Evolutionary conservation across 2,329 filamentous ascomycete species (phyloP).

Genomic region (Aspergillus tanneri): DNA sequence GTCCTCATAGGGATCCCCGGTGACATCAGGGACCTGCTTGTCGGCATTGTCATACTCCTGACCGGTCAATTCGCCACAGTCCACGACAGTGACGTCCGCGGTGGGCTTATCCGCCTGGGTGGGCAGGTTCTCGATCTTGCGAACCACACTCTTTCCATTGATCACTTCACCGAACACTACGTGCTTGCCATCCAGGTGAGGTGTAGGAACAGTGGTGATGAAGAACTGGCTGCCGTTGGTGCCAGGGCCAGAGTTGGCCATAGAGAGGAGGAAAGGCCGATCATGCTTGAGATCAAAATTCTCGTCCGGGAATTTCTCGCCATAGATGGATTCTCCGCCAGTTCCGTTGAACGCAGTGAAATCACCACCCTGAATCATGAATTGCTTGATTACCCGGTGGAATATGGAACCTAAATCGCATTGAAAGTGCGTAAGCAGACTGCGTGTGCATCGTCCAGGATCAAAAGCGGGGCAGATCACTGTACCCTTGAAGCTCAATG

Average conservation of each 20-base stretch:
- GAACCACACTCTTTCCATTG: constrained; percentile 84
- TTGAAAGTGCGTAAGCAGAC: neutral
- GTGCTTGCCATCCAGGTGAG: constrained; percentile 93
- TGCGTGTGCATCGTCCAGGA: neutral
- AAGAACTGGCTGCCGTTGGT: constrained; percentile 99
- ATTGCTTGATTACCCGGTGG: constrained; percentile 96
- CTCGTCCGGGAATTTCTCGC: constrained; percentile 95
- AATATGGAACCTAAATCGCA: constrained; percentile 66
- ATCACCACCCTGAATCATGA: constrained; percentile 98
- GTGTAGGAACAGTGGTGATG: constrained; percentile 91
- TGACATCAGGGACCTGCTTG: constrained; percentile 70
- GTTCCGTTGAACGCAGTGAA: constrained; percentile 95
- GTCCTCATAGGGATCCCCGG: constrained; percentile 91
- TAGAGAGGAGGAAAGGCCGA: constrained; percentile 87
- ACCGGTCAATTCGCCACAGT: constrained; percentile 82
- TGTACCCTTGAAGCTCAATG: constrained; percentile 79
- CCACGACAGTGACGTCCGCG: constrained; percentile 69
- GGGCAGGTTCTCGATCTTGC: constrained; percentile 81
- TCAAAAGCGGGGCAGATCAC: constrained; percentile 8
- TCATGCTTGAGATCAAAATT: constrained; percentile 92
- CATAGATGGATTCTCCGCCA: constrained; percentile 95
- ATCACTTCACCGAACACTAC: constrained; percentile 96
- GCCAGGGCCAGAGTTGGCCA: constrained; percentile 94
- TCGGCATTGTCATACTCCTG: constrained; percentile 66
- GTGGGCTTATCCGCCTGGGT: constrained; percentile 77